Evolutionary conservation across 225 moss, liverwort and hornwort species (phyloP), one percentile per base, ranked within the genome.

Genomic region (Asterella californica): DNA sequence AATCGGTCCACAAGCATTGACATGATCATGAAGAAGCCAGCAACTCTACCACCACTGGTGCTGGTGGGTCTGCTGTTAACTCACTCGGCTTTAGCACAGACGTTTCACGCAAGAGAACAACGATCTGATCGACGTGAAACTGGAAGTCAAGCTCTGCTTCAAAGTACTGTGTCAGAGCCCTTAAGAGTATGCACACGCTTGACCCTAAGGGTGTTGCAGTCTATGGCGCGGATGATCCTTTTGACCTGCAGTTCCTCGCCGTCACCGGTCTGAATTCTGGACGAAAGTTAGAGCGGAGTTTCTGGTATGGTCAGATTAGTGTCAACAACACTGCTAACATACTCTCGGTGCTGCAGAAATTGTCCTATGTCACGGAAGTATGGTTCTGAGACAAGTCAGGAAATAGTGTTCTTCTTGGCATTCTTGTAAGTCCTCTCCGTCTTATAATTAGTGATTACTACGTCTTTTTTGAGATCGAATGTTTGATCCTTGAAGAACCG

Each of bases 241-340:
- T 64, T 17, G 9, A 38, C 3, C 29, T 47, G 27, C 18, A 9
- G 15, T 66, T 18, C 65, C 45, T 78, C 7, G 48, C 27, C 45
- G 42, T 78, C 6, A 78, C 46, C 0, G 78, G 65, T 32, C 25
- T 30, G 29, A 24, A 60, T 5, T 47, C 64, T 6, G 78, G 78
- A 78, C 64, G 65, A 17, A 63, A 78, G 78, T 33, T 78, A 8
- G 78, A 46, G 29, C 47, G 64, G 21, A 50, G 6, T 30, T n/a
- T 78, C 0, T 78, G 78, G 78, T 5, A 2, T 33, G 78, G 78
- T 50, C 78, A 78, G 66, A 64, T 78, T 0, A 48, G 65, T 37
- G 63, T 29, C 9, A 64, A 63, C 78, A 78, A 78, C 78, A 64
- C 60, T 54, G 78, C 78, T 11, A 78, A 78, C 65, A 78, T 78